Base-by-base conservation (phyloP, 305 asterid species). In the Rubia peregrina region DNA sequence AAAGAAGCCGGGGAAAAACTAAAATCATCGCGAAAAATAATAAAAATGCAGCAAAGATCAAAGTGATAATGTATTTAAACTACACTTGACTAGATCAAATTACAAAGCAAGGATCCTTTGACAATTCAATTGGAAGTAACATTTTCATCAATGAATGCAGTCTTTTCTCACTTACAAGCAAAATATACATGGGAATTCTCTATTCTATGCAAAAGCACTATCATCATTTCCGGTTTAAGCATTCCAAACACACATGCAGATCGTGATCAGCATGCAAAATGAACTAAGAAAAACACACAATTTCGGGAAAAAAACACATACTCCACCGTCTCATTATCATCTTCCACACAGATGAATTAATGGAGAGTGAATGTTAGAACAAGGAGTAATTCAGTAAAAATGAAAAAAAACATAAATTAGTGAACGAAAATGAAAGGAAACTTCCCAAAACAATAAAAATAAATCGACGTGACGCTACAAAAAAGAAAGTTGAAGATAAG, bases 1-100 rank as follows among this genome's bases (percentile, higher is more conserved):
- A 80, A 78, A 55, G 12, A 77, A 71, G 13, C 33, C 3, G 22
- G n/a, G 14, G 4, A 12, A 22, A 22, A 22, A 72, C 10, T n/a
- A 9, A 73, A 65, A 75, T 65, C 13, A 56, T 38, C n/a, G n/a
- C 6, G 30, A 51, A 46, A 61, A 6, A 3, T 46, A 42, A 42
- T 10, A 8, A 5, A 41, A 42, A 46, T 46, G 51, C 13, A 46
- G 51, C 16, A 9, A 46, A 51, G 59, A 51, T 51, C 59, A 51
- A 17, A 16, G 16, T 17, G 7, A 8, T 9, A 17, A 17, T n/a
- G 0, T 6, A 51, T n/a, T 51, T 13, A 30, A 24, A 12, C 41
- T 61, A 13, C 66, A 5, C 9, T 12, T 13, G 43, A 60, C 41
- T 13, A 22, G 40, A 19, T 57, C 30, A 7, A 21, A 57, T 57